phyloP scores from a whole-genome alignment of 257 asterid genomes.

The Coffea eugenioides region DNA sequence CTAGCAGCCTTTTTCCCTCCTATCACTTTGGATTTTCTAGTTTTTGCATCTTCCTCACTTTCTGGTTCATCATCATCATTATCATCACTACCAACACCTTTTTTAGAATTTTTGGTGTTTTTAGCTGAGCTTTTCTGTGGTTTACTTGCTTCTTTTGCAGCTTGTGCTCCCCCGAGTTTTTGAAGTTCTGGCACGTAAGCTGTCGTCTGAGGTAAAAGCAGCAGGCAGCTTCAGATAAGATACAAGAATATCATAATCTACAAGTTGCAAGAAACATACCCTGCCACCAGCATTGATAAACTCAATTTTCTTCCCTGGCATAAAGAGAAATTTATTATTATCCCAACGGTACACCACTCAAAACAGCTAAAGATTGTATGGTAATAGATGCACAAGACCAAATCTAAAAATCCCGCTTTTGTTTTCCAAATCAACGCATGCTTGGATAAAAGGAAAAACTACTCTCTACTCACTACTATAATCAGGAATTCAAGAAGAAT shows the following conservation, averaged over 20 bases:
- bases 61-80: slow-evolving; percentile 38
- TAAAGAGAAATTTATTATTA: slow-evolving; percentile 18
- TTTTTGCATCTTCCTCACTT: slow-evolving; percentile 34
- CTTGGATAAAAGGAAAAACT: background rate
- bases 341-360: background rate
- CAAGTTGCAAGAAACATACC: slow-evolving; percentile 47
- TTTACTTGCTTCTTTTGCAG: slow-evolving; percentile 44
- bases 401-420: background rate
- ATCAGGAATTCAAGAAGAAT: background rate
- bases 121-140: slow-evolving; percentile 30
- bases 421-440: background rate
- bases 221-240: slow-evolving; percentile 9
- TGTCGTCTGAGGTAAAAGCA: slow-evolving; percentile 61
- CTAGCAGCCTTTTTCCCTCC: slow-evolving; percentile 33
- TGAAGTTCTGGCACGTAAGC: slow-evolving; percentile 93
- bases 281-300: slow-evolving; percentile 94
- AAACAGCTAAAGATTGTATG: slow-evolving; percentile 4
- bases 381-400: background rate
- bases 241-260: slow-evolving; percentile 3
- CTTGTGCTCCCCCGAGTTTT: slow-evolving; percentile 61
- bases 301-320: slow-evolving; percentile 84
- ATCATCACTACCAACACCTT: slow-evolving; percentile 29
- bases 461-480: background rate
- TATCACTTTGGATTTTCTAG: slow-evolving; percentile 22
- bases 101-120: slow-evolving; percentile 19